phyloP scores from a whole-genome alignment of 805 yeast genomes.

The Metschnikowia reukaufii region DNA sequence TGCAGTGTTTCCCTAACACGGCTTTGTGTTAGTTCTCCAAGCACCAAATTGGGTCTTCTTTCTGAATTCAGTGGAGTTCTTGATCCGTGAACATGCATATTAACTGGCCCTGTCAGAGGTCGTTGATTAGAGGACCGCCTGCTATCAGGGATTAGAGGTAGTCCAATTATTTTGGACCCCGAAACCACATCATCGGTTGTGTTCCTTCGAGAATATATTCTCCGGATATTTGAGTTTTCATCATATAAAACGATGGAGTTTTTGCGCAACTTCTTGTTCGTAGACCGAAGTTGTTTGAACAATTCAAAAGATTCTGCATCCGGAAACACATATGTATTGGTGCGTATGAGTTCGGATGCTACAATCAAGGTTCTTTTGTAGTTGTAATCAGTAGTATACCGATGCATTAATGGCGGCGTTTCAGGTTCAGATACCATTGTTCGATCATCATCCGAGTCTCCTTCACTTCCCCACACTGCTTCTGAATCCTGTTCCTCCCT shows the following conservation, averaged over 20 bases:
- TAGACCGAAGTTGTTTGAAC: slow-evolving; percentile 29
- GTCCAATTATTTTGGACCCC: not conserved
- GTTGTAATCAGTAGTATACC: slow-evolving; percentile 23
- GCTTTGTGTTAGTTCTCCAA: not conserved
- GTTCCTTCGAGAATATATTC: slow-evolving; percentile 1
- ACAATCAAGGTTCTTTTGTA: slow-evolving; percentile 31
- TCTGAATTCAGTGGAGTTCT: not conserved
- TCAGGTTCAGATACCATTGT: slow-evolving; percentile 12
- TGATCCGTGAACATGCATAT: not conserved
- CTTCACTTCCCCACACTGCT: not conserved
- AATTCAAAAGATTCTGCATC: slow-evolving; percentile 27
- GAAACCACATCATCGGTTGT: not conserved
- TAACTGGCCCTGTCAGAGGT: not conserved
- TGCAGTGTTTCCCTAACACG: not conserved
- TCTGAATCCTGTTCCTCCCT: not conserved
- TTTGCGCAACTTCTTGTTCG: slow-evolving; percentile 23
- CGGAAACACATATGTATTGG: slow-evolving; percentile 30
- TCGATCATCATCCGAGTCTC: slow-evolving; percentile 13
- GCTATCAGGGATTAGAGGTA: not conserved
- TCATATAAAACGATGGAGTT: slow-evolving; percentile 19
- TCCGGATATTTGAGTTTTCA: slow-evolving; percentile 5
- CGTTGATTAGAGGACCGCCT: not conserved
- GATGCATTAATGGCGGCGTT: slow-evolving; percentile 22
- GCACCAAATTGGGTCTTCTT: not conserved
- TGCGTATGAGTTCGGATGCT: slow-evolving; percentile 35